Percentiles rank a stretch among this genome's conserved stretches.
Conservation (phyloP, 179 eudicot genomes). For the Corrigiola litoralis region DNA sequence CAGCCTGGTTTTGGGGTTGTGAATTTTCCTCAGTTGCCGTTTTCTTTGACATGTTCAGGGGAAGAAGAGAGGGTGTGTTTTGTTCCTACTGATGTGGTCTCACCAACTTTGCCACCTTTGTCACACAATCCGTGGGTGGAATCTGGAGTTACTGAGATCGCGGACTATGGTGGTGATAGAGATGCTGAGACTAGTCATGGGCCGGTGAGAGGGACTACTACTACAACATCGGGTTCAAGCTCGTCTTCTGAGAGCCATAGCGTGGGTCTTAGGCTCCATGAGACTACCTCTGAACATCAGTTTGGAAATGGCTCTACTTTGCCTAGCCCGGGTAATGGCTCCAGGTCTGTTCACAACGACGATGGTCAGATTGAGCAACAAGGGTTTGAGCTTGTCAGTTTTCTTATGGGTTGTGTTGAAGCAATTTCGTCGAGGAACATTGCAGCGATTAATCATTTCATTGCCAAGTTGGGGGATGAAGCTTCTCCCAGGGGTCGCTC, state of each 20-base stretch:
- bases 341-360: slow-evolving; percentile 26
- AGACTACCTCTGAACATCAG: slow-evolving; percentile 35
- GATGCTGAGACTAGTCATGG: slow-evolving; percentile 40
- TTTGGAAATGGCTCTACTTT: slow-evolving; percentile 59
- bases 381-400: slow-evolving; percentile 70
- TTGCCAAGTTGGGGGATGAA: slow-evolving; percentile 64
- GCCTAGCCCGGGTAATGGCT: slow-evolving; percentile 41
- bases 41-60: slow-evolving; percentile 54
- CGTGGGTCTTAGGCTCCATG: slow-evolving; percentile 33
- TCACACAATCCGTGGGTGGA: slow-evolving; percentile 57
- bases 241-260: slow-evolving; percentile 71
- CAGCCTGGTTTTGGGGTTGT: slow-evolving; percentile 33
- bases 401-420: slow-evolving; percentile 60
- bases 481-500: slow-evolving; percentile 72
- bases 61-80: slow-evolving; percentile 60
- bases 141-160: slow-evolving; percentile 39
- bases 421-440: slow-evolving; percentile 55
- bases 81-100: slow-evolving; percentile 41
- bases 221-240: slow-evolving; percentile 56
- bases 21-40: slow-evolving; percentile 39
- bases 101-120: slow-evolving; percentile 37
- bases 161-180: slow-evolving; percentile 48
- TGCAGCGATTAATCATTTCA: slow-evolving; percentile 46
- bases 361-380: slow-evolving; percentile 40
- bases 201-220: slow-evolving; percentile 26